phyloP scores from a whole-genome alignment of 305 asterid species.

The Solanum hybrid region DNA sequence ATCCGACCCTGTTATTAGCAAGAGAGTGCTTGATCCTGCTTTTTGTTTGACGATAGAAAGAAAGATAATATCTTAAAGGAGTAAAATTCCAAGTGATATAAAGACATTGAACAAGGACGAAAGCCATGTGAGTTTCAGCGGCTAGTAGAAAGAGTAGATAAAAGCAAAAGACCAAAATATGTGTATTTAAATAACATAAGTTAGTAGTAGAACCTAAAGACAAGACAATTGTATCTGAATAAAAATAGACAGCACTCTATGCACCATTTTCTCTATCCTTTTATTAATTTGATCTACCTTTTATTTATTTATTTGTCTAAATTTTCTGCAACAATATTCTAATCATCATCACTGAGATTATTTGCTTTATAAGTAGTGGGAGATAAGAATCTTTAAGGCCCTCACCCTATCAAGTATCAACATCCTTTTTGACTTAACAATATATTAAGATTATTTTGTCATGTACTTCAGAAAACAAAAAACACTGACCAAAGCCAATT shows the following conservation, averaged over 20 bases:
- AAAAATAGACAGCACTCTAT: neutral
- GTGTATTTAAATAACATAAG: slow-evolving; percentile 3
- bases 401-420: neutral
- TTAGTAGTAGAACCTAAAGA: neutral
- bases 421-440: neutral
- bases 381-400: neutral
- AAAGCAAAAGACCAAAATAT: neutral
- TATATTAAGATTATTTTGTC: neutral
- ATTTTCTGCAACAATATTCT: neutral
- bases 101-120: neutral
- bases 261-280: neutral
- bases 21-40: neutral
- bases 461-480: neutral
- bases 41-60: neutral
- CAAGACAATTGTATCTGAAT: neutral
- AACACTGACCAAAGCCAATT: neutral
- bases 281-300: neutral
- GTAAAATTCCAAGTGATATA: neutral
- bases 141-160: neutral
- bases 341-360: slow-evolving; percentile 6
- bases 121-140: slow-evolving; percentile 9
- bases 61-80: neutral
- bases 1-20: neutral
- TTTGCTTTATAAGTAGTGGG: neutral
- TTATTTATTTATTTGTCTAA: neutral